Evolutionary conservation across 2,329 filamentous ascomycete species (phyloP).

Genomic region (Clarireedia monteithiana): DNA sequence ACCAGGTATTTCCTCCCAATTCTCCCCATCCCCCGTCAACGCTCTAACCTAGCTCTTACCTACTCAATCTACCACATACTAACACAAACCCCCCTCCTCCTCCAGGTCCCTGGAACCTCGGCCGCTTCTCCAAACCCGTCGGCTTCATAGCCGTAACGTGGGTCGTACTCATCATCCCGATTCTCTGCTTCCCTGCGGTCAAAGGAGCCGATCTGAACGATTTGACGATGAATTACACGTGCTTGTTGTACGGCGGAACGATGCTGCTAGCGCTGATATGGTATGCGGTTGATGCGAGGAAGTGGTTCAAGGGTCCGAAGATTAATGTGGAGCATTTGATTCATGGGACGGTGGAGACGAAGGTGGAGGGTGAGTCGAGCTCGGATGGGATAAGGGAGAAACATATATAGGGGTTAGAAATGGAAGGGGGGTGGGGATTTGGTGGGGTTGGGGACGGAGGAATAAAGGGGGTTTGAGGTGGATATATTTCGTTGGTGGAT

Average conservation of each 20-base stretch:
- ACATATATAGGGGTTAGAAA: no score
- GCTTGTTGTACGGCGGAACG: conserved; percentile 55
- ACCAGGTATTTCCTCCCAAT: conserved; percentile 35
- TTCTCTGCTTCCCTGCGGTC: conserved; percentile 55
- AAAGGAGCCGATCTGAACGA: conserved; percentile 45
- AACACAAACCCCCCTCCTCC: conserved; percentile 32
- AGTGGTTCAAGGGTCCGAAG: conserved; percentile 65
- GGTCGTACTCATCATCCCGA: conserved; percentile 58
- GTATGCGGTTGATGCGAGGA: conserved; percentile 55
- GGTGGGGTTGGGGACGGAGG: not conserved
- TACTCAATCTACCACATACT: not conserved
- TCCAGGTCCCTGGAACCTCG: conserved; percentile 54
- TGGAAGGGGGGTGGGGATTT: not conserved
- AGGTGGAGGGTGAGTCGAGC: no score
- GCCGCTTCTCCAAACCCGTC: conserved; percentile 47
- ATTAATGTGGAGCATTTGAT: conserved; percentile 47
- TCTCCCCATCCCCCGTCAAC: not conserved
- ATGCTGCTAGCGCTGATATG: conserved; percentile 53
- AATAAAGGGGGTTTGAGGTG: no score
- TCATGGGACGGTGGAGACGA: not conserved
- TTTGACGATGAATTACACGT: conserved; percentile 60
- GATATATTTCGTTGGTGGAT: no score
- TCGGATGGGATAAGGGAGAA: no score
- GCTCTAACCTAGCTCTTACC: not conserved
- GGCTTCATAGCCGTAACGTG: conserved; percentile 51